Conservation (phyloP, 768 basidiomycete genomes). For the button mushroom (Agaricus bisporus) region DNA sequence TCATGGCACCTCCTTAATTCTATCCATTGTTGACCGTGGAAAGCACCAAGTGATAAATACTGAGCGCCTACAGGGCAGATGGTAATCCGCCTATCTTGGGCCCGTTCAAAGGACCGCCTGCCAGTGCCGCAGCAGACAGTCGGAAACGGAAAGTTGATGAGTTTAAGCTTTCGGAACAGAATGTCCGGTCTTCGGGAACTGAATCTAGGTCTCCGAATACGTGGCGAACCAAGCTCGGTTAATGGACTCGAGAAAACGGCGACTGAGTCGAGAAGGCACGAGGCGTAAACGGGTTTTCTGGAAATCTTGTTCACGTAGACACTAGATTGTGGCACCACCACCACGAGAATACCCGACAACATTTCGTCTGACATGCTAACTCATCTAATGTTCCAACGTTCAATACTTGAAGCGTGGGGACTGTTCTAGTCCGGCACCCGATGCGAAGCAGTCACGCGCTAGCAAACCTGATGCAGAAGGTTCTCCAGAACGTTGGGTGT, state of each 20-base stretch:
- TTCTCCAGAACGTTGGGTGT: conserved; percentile 17
- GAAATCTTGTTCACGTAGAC: too few relatives aligned
- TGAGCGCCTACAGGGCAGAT: background rate
- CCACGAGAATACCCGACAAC: background rate
- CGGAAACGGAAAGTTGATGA: background rate
- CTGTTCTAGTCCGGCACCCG: conserved; percentile 1
- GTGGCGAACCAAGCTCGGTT: background rate
- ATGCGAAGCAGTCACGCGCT: conserved; percentile 3
- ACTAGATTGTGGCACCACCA: too few relatives aligned
- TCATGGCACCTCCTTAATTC: background rate
- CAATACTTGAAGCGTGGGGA: too few relatives aligned
- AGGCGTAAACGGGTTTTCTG: too few relatives aligned
- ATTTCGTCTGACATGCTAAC: too few relatives aligned
- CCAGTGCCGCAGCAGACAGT: background rate
- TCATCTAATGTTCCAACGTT: too few relatives aligned
- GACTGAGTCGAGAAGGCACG: too few relatives aligned
- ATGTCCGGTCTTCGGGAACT: background rate
- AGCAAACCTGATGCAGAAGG: background rate
- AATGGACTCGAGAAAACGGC: background rate
- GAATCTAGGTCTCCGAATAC: background rate
- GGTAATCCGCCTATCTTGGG: background rate
- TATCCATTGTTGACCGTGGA: background rate
- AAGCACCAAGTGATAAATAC: background rate
- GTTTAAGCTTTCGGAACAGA: background rate
- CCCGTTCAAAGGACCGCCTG: too few relatives aligned